Percentiles rank a stretch among this genome's conserved stretches.
Evolutionary conservation across 495 filamentous ascomycete species (phyloP).

Genomic region (Penicillium samsonianum): DNA sequence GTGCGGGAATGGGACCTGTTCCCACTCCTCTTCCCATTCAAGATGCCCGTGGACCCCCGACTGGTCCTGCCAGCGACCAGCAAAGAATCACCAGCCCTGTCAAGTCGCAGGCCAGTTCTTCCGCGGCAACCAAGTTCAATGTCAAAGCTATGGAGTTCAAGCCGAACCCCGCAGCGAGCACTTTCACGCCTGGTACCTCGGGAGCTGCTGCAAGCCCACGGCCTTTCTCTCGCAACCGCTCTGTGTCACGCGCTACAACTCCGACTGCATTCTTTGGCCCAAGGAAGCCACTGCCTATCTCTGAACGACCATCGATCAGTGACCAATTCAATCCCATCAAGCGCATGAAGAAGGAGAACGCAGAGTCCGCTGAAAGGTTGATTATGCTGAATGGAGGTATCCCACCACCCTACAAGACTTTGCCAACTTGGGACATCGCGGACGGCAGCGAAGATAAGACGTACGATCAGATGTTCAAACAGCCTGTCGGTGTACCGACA

Average conservation of each 20-base stretch:
- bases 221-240: slow-evolving; percentile 51
- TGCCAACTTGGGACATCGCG: slow-evolving; percentile 72
- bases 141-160: slow-evolving; percentile 82
- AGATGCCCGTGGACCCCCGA: slow-evolving; percentile 50
- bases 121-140: slow-evolving; percentile 70
- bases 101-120: slow-evolving; percentile 51
- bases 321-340: slow-evolving; percentile 74
- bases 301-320: slow-evolving; percentile 61
- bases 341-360: slow-evolving; percentile 62
- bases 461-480: slow-evolving; percentile 77
- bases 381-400: slow-evolving; percentile 70
- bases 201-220: slow-evolving; percentile 63
- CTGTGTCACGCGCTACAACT: slow-evolving; percentile 53
- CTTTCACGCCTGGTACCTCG: slow-evolving; percentile 69
- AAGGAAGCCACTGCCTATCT: slow-evolving; percentile 59
- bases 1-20: slow-evolving; percentile 42
- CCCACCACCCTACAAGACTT: slow-evolving; percentile 72
- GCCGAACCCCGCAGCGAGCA: slow-evolving; percentile 73
- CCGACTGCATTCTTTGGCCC: slow-evolving; percentile 55
- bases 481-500: slow-evolving; percentile 50
- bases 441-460: slow-evolving; percentile 65
- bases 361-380: slow-evolving; percentile 49
- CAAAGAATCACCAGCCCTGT: slow-evolving; percentile 44
- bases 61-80: slow-evolving; percentile 50
- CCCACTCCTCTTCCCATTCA: slow-evolving; percentile 59